Evolutionary conservation across 148 eudicot species (phyloP), one percentile per base, ranked within the genome.

Genomic region (Cornus kousa): DNA sequence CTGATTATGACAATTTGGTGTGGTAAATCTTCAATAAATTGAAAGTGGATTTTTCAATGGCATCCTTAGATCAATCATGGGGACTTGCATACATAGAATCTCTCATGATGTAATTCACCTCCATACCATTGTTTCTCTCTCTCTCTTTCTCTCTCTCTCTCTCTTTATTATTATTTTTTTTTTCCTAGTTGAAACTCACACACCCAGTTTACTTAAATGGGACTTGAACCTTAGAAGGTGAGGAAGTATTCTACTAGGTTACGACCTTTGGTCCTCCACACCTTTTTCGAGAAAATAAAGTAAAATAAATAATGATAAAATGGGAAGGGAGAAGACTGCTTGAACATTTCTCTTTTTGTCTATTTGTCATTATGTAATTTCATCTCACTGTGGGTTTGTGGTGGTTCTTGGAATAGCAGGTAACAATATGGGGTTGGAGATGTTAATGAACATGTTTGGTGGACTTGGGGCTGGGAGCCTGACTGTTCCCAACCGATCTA

Each of bases 381-480:
- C 14, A 9, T 20, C 32, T 68, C 68, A 66, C 31, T 24, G 23
- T 57, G 65, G 24, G 28, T 24, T 60, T 17, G 31, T 22, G 68
- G n/a, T 11, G 74, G 14, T 75, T 79, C 50, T 68, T n/a, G 35
- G 5, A 33, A 32, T 32, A 5, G 46, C 86, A 75, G 80, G 75
- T 57, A 74, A 83, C 73, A 80, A 82, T 64, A 20, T 76, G 76
- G 87, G 87, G 12, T 73, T 85, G 79, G 90, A 83, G 43, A 80
- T 73, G 84, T 76, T 87, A 84, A 87, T 87, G 87, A 83, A 84
- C 78, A 83, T 86, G 89, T 83, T 86, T 62, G 86, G 89, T 20
- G 89, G 89, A 73, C 86, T 86, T 73, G 86, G 86, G 57, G 77
- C 82, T 24, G 86, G 84, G n/a, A 83, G 80, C 67, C 77, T 81